A percentile compares a stretch with the other conserved stretches of the same genome.
phyloP scores from a whole-genome alignment of 2,329 filamentous ascomycete species.

The Fusarium fracticaudum region DNA sequence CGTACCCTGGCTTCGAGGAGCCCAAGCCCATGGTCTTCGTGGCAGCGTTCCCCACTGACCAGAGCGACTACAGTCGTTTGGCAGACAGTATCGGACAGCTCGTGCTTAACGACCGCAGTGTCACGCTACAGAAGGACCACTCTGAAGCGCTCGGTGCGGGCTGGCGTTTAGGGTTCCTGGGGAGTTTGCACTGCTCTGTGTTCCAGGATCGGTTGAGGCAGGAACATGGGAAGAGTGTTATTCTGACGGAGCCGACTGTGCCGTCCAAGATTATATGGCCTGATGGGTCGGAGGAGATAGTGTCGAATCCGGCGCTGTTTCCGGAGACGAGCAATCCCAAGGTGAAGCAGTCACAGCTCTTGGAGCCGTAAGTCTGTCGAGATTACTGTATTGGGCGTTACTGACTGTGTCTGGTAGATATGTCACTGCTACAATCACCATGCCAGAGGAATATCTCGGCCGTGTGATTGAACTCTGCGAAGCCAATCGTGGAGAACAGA shows the following conservation, averaged over 20 bases:
- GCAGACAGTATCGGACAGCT: conserved; percentile 96
- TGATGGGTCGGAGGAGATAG: conserved; percentile 79
- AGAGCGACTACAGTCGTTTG: conserved; percentile 84
- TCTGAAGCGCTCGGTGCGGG: conserved; percentile 94
- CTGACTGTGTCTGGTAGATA: conserved; percentile 53
- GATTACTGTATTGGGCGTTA: fast-evolving
- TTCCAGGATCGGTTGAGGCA: conserved; percentile 95
- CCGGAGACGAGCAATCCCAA: conserved; percentile 71
- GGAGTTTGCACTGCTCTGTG: conserved; percentile 98
- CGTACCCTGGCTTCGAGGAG: conserved; percentile 92
- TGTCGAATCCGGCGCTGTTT: conserved; percentile 89
- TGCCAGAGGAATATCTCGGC: conserved; percentile 93
- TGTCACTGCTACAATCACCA: conserved; percentile 84
- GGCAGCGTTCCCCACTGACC: conserved; percentile 93
- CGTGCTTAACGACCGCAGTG: conserved; percentile 92
- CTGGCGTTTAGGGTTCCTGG: conserved; percentile 93
- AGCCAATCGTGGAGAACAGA: conserved; percentile 85
- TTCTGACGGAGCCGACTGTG: conserved; percentile 95
- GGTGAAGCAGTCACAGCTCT: conserved; percentile 55
- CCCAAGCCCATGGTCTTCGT: conserved; percentile 99
- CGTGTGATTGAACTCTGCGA: conserved; percentile 96
- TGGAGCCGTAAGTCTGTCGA: conserved; percentile 56
- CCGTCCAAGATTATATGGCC: conserved; percentile 86
- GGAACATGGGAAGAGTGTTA: conserved; percentile 93
- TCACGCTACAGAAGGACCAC: conserved; percentile 92